phyloP scores from a whole-genome alignment of 1,284 basidiomycete species.

The Leccinum subspadiceum region DNA sequence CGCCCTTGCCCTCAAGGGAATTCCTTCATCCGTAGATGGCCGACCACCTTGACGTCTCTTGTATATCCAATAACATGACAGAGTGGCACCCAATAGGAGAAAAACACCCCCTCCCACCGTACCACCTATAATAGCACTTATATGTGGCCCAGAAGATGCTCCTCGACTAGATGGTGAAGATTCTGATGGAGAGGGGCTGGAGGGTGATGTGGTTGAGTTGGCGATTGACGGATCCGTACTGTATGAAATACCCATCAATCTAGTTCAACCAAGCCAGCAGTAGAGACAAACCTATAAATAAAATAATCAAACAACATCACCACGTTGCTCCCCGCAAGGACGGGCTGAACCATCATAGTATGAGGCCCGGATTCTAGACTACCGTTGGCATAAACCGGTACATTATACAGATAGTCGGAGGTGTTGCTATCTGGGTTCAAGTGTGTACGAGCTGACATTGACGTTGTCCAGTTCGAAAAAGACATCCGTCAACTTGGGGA shows the following conservation, averaged over 20 bases:
- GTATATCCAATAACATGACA: not conserved
- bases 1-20: not conserved
- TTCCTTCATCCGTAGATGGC: not conserved
- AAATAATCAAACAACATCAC: not conserved
- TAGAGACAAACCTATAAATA: not conserved
- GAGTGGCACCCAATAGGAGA: not conserved
- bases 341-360: not conserved
- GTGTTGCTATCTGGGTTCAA: not conserved
- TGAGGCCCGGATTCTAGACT: not conserved
- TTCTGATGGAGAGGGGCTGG: not conserved
- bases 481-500: not conserved
- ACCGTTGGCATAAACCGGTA: not conserved
- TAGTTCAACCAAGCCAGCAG: not conserved
- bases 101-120: not conserved
- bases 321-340: not conserved
- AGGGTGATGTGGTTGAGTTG: not conserved
- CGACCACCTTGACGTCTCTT: not conserved
- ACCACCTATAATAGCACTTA: not conserved
- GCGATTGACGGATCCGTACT: not conserved
- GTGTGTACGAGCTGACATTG: not conserved
- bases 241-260: not conserved
- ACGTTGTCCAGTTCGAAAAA: not conserved
- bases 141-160: not conserved
- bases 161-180: not conserved
- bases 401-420: not conserved